Conservation (phyloP, 1,284 basidiomycete species). For the Apiotrichum porosum region DNA sequence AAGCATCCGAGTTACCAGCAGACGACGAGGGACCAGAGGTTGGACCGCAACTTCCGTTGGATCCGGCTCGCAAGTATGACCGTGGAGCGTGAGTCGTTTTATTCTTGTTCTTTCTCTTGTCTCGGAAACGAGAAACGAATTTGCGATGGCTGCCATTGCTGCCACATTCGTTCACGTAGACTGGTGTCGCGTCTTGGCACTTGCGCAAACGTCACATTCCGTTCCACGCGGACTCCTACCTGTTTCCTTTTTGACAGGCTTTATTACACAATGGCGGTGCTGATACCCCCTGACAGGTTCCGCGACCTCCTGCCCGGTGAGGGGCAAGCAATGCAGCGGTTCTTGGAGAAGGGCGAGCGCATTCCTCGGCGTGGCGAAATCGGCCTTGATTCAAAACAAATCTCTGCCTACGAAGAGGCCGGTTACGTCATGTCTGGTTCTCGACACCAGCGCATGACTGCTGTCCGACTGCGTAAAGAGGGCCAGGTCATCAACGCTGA, state of each 20-base stretch:
- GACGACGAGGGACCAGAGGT: constrained; percentile 66
- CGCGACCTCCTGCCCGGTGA: constrained; percentile 87
- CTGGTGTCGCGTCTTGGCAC: too few relatives aligned
- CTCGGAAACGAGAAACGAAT: too few relatives aligned
- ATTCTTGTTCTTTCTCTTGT: too few relatives aligned
- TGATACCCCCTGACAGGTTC: constrained; percentile 54
- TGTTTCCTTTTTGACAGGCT: too few relatives aligned
- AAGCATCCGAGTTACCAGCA: constrained; percentile 21
- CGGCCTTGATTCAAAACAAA: constrained; percentile 79
- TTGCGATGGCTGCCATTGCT: too few relatives aligned
- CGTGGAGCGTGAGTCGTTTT: constrained; percentile 55
- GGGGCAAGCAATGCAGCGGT: constrained; percentile 94
- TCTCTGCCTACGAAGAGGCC: constrained; percentile 76
- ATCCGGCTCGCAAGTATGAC: constrained; percentile 56
- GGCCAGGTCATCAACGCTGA: constrained; percentile 98
- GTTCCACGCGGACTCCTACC: neutral
- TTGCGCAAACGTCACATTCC: too few relatives aligned
- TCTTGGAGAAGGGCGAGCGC: constrained; percentile 79
- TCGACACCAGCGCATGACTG: constrained; percentile 90
- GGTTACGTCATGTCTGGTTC: constrained; percentile 99
- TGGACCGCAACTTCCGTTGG: constrained; percentile 53
- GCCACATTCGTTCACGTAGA: too few relatives aligned
- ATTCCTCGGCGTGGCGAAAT: constrained; percentile 99
- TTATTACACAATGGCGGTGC: too few relatives aligned
- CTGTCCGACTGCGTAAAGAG: constrained; percentile 92